These are phyloP conservation scores for Kernera saxatilis DNA, from an alignment of 345 rosid species.

Conservation along the genomic window DNA sequence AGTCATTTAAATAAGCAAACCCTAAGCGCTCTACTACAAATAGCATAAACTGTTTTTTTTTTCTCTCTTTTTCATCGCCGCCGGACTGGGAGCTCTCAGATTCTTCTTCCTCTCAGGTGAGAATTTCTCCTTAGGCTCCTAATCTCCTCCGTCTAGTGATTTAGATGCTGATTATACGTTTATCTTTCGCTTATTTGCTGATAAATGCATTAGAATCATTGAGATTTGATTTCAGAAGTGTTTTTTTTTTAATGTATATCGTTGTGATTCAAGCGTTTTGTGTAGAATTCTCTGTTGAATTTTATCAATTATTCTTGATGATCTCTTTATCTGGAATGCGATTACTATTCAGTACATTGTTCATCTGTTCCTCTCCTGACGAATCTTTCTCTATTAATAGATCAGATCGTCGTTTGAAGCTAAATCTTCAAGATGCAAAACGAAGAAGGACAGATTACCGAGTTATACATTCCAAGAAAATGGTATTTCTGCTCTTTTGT, in stretches of 20 bases:
- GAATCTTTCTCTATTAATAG: background rate
- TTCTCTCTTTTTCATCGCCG: background rate
- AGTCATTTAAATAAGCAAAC: constrained; percentile 3
- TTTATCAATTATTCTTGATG: background rate
- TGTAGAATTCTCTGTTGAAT: background rate
- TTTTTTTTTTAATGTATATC: too few species aligned
- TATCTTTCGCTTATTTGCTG: background rate
- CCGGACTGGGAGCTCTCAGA: background rate
- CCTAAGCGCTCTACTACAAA: constrained; percentile 16
- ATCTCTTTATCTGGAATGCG: background rate
- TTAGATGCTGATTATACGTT: background rate
- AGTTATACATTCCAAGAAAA: constrained; percentile 90
- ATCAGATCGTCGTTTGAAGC: background rate
- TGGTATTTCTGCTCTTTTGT: constrained; percentile 36
- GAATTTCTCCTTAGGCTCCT: background rate
- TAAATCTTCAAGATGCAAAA: constrained; percentile 65
- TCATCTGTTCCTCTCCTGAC: background rate
- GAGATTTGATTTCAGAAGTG: background rate
- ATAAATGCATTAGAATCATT: background rate
- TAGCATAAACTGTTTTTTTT: background rate
- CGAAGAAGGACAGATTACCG: constrained; percentile 84
- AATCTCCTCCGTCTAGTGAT: background rate
- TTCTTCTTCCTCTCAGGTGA: constrained; percentile 13
- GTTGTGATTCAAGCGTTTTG: background rate
- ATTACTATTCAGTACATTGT: background rate